phyloP scores from a whole-genome alignment of 2,329 filamentous ascomycete species.

The Zymoseptoria crescenta region DNA sequence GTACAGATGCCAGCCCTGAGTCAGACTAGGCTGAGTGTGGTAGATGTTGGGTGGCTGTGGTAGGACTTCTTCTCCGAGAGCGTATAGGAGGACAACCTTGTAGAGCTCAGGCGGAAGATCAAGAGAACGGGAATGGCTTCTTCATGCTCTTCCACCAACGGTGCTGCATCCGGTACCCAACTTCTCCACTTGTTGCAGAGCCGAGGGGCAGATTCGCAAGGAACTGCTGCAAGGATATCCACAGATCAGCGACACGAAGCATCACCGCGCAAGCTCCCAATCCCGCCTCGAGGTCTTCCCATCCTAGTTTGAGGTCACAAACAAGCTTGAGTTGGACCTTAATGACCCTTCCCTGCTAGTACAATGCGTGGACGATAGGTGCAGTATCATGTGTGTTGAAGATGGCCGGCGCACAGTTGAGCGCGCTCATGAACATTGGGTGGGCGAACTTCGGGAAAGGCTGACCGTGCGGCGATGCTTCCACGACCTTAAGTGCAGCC shows the following conservation, averaged over 20 bases:
- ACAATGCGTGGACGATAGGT: conserved; percentile 1
- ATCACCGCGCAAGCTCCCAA: conserved; percentile 3
- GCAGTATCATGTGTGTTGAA: not conserved
- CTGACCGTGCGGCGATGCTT: not conserved
- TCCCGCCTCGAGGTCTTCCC: too few relatives aligned
- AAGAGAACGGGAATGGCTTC: not conserved
- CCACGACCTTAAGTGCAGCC: not conserved
- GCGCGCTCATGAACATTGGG: conserved; percentile 2
- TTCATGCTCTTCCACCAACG: not conserved
- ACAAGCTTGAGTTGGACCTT: conserved; percentile 5
- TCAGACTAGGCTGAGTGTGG: too few relatives aligned
- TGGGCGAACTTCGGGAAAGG: not conserved
- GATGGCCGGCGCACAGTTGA: not conserved
- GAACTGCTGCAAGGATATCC: too few relatives aligned
- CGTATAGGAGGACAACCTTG: conserved; percentile 2
- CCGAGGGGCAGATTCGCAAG: too few relatives aligned
- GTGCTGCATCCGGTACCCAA: not conserved
- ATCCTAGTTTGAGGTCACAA: not conserved
- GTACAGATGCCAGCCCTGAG: too few relatives aligned
- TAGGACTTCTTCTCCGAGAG: conserved; percentile 1
- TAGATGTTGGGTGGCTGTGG: too few relatives aligned
- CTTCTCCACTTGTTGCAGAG: too few relatives aligned
- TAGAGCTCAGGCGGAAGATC: conserved; percentile 1
- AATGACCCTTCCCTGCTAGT: not conserved
- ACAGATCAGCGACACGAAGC: conserved; percentile 1